Evolutionary conservation across 495 filamentous ascomycete species (phyloP), one percentile per base, ranked within the genome.

Genomic region (Cercophora scortea): DNA sequence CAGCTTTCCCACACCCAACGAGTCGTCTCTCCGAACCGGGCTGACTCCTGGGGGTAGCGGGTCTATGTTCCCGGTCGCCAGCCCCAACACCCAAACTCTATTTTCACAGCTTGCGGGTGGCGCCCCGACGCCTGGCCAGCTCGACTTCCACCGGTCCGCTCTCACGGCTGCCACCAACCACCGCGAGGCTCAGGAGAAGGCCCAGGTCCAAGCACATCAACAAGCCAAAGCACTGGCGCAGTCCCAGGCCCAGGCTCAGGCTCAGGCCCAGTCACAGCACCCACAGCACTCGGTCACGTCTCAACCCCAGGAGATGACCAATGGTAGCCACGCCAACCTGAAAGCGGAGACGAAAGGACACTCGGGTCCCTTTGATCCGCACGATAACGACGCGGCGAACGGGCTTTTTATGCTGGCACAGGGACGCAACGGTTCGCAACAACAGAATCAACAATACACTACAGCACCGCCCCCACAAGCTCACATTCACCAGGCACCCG

Each of bases 331-430:
- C 35, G 50, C 61, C 13, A 50, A 67, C 10, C 53, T 65, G 17
- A 80, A 77, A 64, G 53, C 64, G 8, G 73, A 75, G 42, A 25
- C 69, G 6, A 74, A 73, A 47, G 54, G 79, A 40, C 55, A 74
- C 32, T 61, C 77, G 19, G 81, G 86, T 51, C 75, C 82, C 8
- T 90, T 89, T 59, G 84, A 87, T 51, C 84, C 89, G 36, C 89
- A 94, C 60, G 91, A 96, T 61, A 93, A 90, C 52, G 91, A 96
- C 71, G 93, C 93, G 17, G 93, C 93, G 32, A 98, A 96, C 61
- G 92, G 94, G 11, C 78, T 98, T 2, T 96, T 86, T 62, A 84
- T 96, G 76, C 72, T 98, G 41, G 91, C 94, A 7, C 86, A 89
- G 65, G 72, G 69, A 18, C 69, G 77, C 6, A 87, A 86, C 62